These are phyloP conservation scores for Papilionanthe hybrid DNA, from an alignment of 116 monocot species.

Conservation along the genomic window DNA sequence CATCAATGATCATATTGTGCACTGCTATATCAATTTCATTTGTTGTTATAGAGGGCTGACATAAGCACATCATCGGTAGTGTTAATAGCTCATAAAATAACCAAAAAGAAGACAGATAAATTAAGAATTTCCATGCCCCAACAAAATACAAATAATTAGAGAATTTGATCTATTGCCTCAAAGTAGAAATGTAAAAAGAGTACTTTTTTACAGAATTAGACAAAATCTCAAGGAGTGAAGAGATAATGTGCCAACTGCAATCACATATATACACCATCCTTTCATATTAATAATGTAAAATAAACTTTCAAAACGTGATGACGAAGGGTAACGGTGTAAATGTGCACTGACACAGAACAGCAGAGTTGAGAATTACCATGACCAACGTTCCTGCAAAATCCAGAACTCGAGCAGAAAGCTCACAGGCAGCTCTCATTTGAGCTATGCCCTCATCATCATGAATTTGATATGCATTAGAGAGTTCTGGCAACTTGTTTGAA, in stretches of 20 bases:
- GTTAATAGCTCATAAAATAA: constrained; percentile 7
- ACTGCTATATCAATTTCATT: constrained; percentile 99
- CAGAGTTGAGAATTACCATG: constrained; percentile 40
- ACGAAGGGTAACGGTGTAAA: not conserved
- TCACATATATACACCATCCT: not conserved
- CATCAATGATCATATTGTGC: constrained; percentile 91
- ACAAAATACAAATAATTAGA: not conserved
- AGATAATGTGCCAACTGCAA: not conserved
- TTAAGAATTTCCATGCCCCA: not conserved
- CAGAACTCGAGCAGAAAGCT: constrained; percentile 93
- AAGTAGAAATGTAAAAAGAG: no score
- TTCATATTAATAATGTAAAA: not conserved
- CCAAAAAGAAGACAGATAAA: not conserved
- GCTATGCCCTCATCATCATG: constrained; percentile 75
- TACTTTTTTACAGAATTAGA: no score
- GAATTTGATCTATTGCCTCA: no score
- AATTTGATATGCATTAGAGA: constrained; percentile 63
- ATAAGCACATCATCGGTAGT: constrained; percentile 16
- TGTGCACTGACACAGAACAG: not conserved
- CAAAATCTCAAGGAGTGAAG: not conserved
- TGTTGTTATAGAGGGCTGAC: constrained; percentile 95
- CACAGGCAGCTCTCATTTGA: constrained; percentile 81
- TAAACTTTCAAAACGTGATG: not conserved
- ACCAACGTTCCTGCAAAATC: constrained; percentile 90
- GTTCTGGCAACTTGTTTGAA: constrained; percentile 54